These are phyloP conservation scores for Malassezia equina DNA, from an alignment of 1,284 basidiomycete genomes.

Conservation along the genomic window DNA sequence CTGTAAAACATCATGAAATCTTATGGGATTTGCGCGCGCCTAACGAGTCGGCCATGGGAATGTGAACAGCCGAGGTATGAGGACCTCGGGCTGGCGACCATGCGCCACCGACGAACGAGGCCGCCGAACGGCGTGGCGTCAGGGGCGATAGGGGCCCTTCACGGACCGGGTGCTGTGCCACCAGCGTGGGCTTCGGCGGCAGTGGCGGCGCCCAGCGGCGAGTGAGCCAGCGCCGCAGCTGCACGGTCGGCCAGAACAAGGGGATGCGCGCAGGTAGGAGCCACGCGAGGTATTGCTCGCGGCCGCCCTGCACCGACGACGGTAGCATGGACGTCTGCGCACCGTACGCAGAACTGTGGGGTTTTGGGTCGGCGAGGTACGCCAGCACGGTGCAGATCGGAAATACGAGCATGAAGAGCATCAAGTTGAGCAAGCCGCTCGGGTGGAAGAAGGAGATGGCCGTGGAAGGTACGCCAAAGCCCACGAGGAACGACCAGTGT, in stretches of 20 bases:
- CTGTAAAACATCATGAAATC: neutral
- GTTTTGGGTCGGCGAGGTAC: constrained; percentile 39
- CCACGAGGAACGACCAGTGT: constrained; percentile 44
- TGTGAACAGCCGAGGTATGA: constrained; percentile 8
- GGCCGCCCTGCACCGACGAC: constrained; percentile 8
- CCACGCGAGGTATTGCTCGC: constrained; percentile 18
- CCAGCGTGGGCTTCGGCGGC: neutral
- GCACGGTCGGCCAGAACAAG: constrained; percentile 41
- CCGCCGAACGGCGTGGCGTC: constrained; percentile 11
- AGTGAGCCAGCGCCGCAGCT: constrained; percentile 17
- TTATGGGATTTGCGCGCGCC: constrained; percentile 6
- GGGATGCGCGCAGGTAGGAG: constrained; percentile 38
- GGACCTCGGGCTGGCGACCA: constrained; percentile 7
- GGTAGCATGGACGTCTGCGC: constrained; percentile 18
- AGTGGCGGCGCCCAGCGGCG: neutral
- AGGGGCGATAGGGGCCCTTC: neutral
- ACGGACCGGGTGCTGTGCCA: neutral
- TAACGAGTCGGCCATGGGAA: constrained; percentile 6
- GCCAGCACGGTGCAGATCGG: constrained; percentile 43
- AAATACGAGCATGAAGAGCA: constrained; percentile 46
- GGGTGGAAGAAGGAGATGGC: constrained; percentile 45
- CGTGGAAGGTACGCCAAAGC: constrained; percentile 44
- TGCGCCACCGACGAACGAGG: constrained; percentile 17
- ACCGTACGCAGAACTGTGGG: constrained; percentile 23
- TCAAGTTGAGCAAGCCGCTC: constrained; percentile 40